Base-by-base conservation (phyloP, 768 basidiomycete species). In the Pulveroboletus sp. region DNA sequence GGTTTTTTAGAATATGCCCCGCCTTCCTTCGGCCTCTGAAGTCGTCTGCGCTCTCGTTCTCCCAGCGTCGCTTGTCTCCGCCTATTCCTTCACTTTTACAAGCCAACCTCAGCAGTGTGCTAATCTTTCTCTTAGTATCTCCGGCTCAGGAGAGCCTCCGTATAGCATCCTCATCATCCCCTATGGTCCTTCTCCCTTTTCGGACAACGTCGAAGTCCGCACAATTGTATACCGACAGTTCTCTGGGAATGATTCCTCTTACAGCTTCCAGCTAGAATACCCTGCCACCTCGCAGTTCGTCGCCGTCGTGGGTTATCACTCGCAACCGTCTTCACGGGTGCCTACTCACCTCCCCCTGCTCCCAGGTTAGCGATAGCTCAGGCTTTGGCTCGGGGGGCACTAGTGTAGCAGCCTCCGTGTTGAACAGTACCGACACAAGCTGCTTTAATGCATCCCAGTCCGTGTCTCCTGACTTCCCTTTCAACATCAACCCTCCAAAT, bases 371-470 rank as follows among this genome's bases (percentile, higher is more conserved):
- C 60, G 84, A 85, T 55, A 66, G 63, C 39, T 69, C 72, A 1
- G 78, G 76, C 1, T 89, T 89, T 60, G 88, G 83, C 6, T 71
- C 81, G 0, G 89, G 89, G 6, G 89, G 89, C 4, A 88, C 89
- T 1, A 89, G 83, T 50, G 80, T 79, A 3, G 77, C 80, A 2
- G 82, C 79, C 2, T 73, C 71, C 52, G 86, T 89, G 27, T 62
- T 65, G 26, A 41, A 59, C 9, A 83, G 79, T 1, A 67, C 66
- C 39, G 79, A 85, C 60, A 53, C 73, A 10, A 76, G 75, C 47
- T 91, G 89, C 66, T 89, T 81, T 58, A 71, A 86, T 52, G 26
- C 79, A 8, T 71, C 68, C 5, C 50, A 63, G 17, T 70, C 60
- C 18, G 80, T 85, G 18, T 53, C 69, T 7, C 80, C 83, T 0